Conservation (phyloP, 345 rosid genomes). For the Citrus australasica region DNA sequence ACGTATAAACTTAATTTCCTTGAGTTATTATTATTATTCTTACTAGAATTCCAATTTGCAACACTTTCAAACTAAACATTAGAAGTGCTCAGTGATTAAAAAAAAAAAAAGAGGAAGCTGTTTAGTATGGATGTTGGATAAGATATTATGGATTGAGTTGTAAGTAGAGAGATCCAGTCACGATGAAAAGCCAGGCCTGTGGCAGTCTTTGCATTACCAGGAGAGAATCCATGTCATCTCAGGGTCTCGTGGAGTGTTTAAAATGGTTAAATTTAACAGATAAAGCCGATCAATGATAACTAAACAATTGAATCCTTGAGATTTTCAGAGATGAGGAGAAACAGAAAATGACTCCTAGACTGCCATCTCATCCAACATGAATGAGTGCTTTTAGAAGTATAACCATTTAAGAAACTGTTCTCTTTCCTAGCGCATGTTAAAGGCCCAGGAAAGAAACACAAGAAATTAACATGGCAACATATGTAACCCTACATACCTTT, state of each 20-base stretch:
- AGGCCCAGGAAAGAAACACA: not conserved
- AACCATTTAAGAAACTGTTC: not conserved
- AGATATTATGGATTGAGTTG: not conserved
- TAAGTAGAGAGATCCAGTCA: not conserved
- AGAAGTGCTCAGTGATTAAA: not conserved
- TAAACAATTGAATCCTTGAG: not conserved
- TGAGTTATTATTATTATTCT: not conserved
- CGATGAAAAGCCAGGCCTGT: not conserved
- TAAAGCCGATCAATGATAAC: not conserved
- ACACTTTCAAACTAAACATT: not conserved
- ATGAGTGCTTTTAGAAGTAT: not conserved
- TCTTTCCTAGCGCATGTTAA: not conserved
- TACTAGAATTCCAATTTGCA: not conserved
- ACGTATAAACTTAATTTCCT: not conserved
- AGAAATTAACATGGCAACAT: not conserved
- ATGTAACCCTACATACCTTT: conserved; percentile 45
- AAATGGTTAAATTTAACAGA: not conserved
- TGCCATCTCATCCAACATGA: not conserved
- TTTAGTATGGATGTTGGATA: not conserved
- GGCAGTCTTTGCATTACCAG: not conserved
- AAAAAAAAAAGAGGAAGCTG: not conserved
- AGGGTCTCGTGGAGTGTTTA: not conserved
- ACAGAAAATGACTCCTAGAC: not conserved
- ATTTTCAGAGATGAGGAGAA: not conserved
- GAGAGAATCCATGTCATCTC: not conserved